phyloP scores from a whole-genome alignment of 495 filamentous ascomycete genomes.

The Hypoxylon intermedium region DNA sequence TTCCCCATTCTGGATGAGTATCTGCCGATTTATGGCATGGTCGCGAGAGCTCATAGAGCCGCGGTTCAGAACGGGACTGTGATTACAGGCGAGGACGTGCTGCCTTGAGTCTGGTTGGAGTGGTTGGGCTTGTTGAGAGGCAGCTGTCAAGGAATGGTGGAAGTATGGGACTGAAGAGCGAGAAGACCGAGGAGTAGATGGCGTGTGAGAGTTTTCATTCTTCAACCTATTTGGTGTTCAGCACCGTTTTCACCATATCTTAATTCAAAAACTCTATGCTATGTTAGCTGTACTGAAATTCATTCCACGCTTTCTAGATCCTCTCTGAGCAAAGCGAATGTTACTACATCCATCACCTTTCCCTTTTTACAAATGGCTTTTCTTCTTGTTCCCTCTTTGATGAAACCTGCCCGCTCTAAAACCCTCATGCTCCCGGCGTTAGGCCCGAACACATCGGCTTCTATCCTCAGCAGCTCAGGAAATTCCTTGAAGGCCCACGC shows the following conservation, averaged over 20 bases:
- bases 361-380: conserved; percentile 47
- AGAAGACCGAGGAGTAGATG: neutral
- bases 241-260: too few relatives aligned
- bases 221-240: too few relatives aligned
- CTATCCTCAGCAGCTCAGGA: conserved; percentile 42
- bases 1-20: conserved; percentile 71
- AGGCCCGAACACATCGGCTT: conserved; percentile 40
- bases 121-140: too few relatives aligned
- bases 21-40: conserved; percentile 52
- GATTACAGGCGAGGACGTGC: conserved; percentile 52
- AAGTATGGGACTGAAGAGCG: too few relatives aligned
- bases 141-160: too few relatives aligned
- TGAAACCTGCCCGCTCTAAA: conserved; percentile 47
- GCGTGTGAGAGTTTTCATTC: too few relatives aligned
- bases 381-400: conserved; percentile 47
- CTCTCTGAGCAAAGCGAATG: conserved; percentile 47
- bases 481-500: conserved; percentile 46
- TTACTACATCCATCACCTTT: conserved; percentile 37
- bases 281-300: too few relatives aligned
- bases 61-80: conserved; percentile 54
- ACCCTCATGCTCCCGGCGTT: conserved; percentile 48
- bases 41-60: conserved; percentile 54
- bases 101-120: conserved; percentile 26
- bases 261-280: too few relatives aligned
- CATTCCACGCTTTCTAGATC: conserved; percentile 30